Conservation (phyloP, 176 grass and related monocot species). For the Otatea glauca region DNA sequence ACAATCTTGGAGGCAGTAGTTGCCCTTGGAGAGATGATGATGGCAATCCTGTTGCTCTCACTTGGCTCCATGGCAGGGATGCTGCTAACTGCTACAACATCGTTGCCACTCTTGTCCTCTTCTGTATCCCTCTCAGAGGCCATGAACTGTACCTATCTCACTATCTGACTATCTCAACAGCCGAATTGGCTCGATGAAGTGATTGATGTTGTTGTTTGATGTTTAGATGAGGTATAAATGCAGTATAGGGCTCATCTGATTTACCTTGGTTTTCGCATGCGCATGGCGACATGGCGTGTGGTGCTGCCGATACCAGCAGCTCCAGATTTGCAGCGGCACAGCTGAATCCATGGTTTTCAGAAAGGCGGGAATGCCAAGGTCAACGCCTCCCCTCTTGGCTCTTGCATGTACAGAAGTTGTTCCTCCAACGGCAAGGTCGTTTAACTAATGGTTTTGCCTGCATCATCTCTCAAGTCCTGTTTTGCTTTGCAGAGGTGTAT, state of each 20-base stretch:
- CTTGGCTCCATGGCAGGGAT: neutral
- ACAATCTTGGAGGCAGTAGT: slow-evolving; percentile 17
- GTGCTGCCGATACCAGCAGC: neutral
- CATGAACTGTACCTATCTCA: too few species aligned
- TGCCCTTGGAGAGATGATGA: neutral
- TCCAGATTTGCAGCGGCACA: slow-evolving; percentile 7
- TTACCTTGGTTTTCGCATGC: neutral
- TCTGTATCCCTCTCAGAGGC: too few species aligned
- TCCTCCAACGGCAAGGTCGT: neutral
- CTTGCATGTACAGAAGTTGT: neutral
- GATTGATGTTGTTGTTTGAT: neutral
- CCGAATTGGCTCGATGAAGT: neutral
- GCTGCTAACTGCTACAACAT: neutral
- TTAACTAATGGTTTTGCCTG: neutral
- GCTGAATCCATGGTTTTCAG: slow-evolving; percentile 15
- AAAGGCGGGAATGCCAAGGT: neutral
- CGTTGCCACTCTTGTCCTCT: neutral
- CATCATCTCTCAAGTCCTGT: slow-evolving; percentile 1
- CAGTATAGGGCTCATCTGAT: neutral
- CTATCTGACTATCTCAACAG: neutral
- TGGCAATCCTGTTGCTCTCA: neutral
- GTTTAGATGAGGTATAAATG: neutral
- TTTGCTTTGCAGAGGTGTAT: slow-evolving; percentile 14
- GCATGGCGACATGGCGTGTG: neutral
- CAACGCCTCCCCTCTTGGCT: neutral